Conservation (phyloP, 2,329 filamentous ascomycete genomes). For the Calonectria multiphialidica region DNA sequence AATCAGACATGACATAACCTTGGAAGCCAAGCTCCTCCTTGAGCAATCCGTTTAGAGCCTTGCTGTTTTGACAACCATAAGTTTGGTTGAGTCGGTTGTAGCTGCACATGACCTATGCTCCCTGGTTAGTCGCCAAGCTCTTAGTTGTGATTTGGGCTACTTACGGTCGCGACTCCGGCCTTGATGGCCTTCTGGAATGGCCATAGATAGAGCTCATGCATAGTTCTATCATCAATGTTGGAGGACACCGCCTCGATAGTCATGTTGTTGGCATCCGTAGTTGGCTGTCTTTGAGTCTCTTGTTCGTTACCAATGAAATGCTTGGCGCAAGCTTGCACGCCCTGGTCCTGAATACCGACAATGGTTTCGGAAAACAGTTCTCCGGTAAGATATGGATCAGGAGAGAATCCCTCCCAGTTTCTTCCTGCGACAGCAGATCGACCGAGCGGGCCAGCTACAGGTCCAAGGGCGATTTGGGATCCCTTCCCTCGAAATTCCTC, state of each 20-base stretch:
- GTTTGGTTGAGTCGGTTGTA: conserved; percentile 60
- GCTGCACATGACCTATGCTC: conserved; percentile 52
- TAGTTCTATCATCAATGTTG: conserved; percentile 68
- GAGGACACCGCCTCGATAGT: conserved; percentile 40
- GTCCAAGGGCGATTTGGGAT: conserved; percentile 78
- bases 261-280: conserved; percentile 28
- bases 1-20: conserved; percentile 59
- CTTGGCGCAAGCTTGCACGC: conserved; percentile 49
- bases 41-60: conserved; percentile 60
- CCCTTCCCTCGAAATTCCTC: conserved; percentile 68
- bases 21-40: conserved; percentile 63
- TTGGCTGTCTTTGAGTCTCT: conserved; percentile 41
- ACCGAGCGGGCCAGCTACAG: conserved; percentile 77
- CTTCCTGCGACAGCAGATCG: conserved; percentile 78
- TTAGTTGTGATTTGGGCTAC: not conserved
- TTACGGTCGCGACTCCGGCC: conserved; percentile 44
- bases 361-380: not conserved
- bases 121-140: not conserved
- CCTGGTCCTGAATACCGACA: conserved; percentile 44
- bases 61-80: conserved; percentile 62
- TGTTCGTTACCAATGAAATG: conserved; percentile 49
- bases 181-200: conserved; percentile 42
- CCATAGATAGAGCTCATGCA: conserved; percentile 60
- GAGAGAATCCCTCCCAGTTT: conserved; percentile 82
- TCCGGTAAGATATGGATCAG: conserved; percentile 79